Percentiles rank a stretch among this genome's conserved stretches.
phyloP scores from a whole-genome alignment of 345 rosid species.

The Physaria fendleri region DNA sequence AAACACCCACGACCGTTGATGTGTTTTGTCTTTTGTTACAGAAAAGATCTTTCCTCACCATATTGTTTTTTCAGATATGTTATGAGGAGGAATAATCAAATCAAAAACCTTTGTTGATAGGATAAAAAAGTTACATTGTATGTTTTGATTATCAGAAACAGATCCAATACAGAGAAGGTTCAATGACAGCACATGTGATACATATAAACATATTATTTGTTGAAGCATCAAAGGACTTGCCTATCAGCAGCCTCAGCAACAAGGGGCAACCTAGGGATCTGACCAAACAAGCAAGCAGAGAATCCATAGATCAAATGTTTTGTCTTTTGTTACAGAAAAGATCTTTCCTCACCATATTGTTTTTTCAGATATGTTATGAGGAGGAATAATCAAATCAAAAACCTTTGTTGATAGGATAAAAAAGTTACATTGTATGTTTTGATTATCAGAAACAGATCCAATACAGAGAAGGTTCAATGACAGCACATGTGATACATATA shows the following conservation, averaged over 20 bases:
- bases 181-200: constrained; percentile 12
- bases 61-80: constrained; percentile 32
- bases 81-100: constrained; percentile 31
- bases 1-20: constrained; percentile 18
- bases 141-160: constrained; percentile 11
- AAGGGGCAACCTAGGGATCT: constrained; percentile 83
- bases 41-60: constrained; percentile 34
- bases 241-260: constrained; percentile 99
- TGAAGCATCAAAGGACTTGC: constrained; percentile 65
- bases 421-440: constrained; percentile 13
- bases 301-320: constrained; percentile 75
- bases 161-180: constrained; percentile 8
- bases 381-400: constrained; percentile 25
- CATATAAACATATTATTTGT: not conserved
- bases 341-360: constrained; percentile 34
- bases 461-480: constrained; percentile 3
- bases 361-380: constrained; percentile 31
- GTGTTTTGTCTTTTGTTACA: constrained; percentile 26
- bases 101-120: constrained; percentile 12
- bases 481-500: constrained; percentile 17
- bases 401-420: constrained; percentile 5
- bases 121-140: constrained; percentile 18
- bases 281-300: constrained; percentile 80
- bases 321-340: constrained; percentile 26
- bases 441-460: constrained; percentile 14